Evolutionary conservation across 1,284 basidiomycete genomes (phyloP), one percentile per base, ranked within the genome.

Genomic region (Vanrija sp.): DNA sequence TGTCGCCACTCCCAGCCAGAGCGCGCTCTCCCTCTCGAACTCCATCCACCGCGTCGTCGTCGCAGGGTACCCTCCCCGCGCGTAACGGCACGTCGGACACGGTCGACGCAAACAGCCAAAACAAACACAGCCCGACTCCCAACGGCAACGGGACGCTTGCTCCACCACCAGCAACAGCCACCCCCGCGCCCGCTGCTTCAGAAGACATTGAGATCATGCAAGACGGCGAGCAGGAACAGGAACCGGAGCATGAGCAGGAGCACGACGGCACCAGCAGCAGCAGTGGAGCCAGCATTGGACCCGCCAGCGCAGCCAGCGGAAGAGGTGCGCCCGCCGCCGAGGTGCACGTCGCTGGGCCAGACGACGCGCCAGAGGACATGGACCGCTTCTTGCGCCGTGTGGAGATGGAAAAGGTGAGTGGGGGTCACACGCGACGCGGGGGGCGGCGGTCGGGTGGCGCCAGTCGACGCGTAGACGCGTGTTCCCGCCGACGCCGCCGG

Each of bases 351-450:
- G 53, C 50, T 10, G 48, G 45, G 22, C 38, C 47, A 35, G 57
- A 59, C 18, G 53, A 53, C 27, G 45, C 42, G 18, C 59, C 66
- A 16, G 66, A 61, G 22, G 71, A 69, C 49, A 59, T 69, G 48
- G 69, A 75, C 25, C 62, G 61, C 23, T 69, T 75, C 51, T 43
- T 69, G 46, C 65, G 63, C 44, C 62, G 68, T 38, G 63, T 73
- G 53, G 71, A 75, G 18, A 66, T 73, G 62, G 72, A 75, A 47
- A 72, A 73, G 68, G 72, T 74, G 55, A 48, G 68, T 62, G 6
- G 16, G 41, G 20, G 8, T 23, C 41, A 43, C 24, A 43, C 24
- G 20, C 19, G 20, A 25, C 22, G 24, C 23, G 41, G 22, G 16
- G 9, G 22, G 19, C 41, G 15, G 20, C 35, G 9, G 36, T 18